Evolutionary conservation across 306 rosid genomes (phyloP).

Genomic region (Lathyrus sativus): DNA sequence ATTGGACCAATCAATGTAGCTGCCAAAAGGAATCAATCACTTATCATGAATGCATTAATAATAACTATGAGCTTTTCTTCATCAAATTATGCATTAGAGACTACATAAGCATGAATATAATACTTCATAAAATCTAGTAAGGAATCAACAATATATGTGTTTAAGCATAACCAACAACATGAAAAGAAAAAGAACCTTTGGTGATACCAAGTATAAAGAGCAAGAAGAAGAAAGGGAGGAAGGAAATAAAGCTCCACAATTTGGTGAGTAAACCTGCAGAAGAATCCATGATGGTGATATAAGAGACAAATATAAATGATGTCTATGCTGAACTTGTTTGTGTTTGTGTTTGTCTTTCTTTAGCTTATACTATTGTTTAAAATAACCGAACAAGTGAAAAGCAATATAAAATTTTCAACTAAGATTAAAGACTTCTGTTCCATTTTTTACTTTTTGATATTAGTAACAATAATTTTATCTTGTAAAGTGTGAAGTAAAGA

Average conservation of each 20-base stretch:
- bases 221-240: conserved; percentile 68
- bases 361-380: conserved; percentile 4
- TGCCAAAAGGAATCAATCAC: conserved; percentile 35
- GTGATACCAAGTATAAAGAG: conserved; percentile 63
- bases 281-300: conserved; percentile 43
- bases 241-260: conserved; percentile 64
- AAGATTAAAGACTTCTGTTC: neutral
- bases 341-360: neutral
- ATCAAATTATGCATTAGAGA: neutral
- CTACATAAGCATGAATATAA: neutral
- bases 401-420: neutral
- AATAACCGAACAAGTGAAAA: neutral
- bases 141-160: neutral
- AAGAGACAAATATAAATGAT: neutral
- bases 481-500: neutral
- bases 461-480: too few relatives aligned
- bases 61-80: neutral
- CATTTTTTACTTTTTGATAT: neutral
- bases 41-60: conserved; percentile 4
- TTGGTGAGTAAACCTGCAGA: conserved; percentile 42
- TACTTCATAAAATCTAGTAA: neutral
- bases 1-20: conserved; percentile 58
- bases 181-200: conserved; percentile 54
- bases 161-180: neutral
- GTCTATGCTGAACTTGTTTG: neutral